Percentiles rank a stretch among this genome's conserved stretches.
phyloP scores from a whole-genome alignment of 176 grass and related monocot genomes.

The Avena insularis region DNA sequence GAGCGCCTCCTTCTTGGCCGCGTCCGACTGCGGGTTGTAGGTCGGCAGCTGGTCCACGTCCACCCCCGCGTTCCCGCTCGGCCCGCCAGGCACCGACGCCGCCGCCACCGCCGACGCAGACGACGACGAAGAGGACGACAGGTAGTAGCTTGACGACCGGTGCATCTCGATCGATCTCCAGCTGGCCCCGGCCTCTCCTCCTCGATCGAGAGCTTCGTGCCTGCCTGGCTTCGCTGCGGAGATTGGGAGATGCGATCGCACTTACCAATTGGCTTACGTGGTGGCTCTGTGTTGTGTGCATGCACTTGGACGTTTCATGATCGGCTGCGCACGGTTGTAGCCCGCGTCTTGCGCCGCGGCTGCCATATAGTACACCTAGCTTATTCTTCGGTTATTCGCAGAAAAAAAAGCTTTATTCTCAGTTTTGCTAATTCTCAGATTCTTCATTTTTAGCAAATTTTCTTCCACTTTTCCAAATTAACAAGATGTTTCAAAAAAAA shows the following conservation, averaged over 20 bases:
- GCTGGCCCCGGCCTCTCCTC: conserved; percentile 6
- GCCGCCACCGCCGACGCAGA: neutral
- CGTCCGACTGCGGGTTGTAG: conserved; percentile 64
- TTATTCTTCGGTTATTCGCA: neutral
- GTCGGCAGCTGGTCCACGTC: conserved; percentile 63
- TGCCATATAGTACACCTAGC: neutral
- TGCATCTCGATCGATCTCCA: conserved; percentile 39
- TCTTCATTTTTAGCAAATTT: neutral
- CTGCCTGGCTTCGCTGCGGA: conserved; percentile 2
- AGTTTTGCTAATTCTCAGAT: too few species aligned
- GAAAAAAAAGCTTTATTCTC: too few species aligned
- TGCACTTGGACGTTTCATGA: neutral
- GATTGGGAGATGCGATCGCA: neutral
- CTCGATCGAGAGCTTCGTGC: neutral
- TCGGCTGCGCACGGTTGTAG: conserved; percentile 41
- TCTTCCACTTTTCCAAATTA: neutral
- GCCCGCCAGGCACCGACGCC: conserved; percentile 13
- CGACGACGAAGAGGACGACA: conserved; percentile 21
- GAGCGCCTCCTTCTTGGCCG: conserved; percentile 72
- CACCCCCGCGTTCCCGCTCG: conserved; percentile 45
- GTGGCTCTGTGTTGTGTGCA: neutral
- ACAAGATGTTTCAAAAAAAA: too few species aligned
- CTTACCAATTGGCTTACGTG: conserved; percentile 7
- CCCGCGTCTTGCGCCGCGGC: conserved; percentile 21
- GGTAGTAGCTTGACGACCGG: conserved; percentile 53